Evolutionary conservation across 345 rosid genomes (phyloP), one percentile per base, ranked within the genome.

Genomic region (Populus euphratica): DNA sequence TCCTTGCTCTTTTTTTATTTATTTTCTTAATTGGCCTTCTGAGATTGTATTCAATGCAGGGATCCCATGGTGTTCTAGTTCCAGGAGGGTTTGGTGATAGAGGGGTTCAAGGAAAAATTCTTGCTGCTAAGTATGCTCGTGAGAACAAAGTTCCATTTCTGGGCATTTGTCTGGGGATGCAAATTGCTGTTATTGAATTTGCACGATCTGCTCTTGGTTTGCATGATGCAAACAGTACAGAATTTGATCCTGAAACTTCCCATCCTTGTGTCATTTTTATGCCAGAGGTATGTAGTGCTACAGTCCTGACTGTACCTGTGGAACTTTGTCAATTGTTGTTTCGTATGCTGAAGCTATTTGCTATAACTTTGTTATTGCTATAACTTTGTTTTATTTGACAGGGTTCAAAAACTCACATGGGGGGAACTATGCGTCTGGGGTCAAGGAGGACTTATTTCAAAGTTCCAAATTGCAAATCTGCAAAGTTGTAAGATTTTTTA

Each of bases 21-120:
- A 27, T 41, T 59, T 66, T 29, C 21, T 73, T 72, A 5, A 56
- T 44, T 27, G 17, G 71, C 25, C 71, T 52, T 33, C 77, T 80
- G 27, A 81, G 20, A 47, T 21, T 68, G 43, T 25, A 18, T 59
- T 31, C 43, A 70, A 36, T 76, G 81, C 87, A 96, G 99, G 90
- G 89, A 74, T 97, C 98, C 68, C 89, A 93, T 82, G 95, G 99
- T 80, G 80, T 92, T 77, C 77, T 96, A 66, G 91, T 96, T 85
- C 99, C 99, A 71, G 99, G 98, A 83, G 99, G 99, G 39, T 96
- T 96, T 89, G 99, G 98, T 77, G 97, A 94, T 80, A 94, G 98
- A 78, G 99, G 99, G 63, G 95, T 96, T 73, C 83, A 81, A 70
- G 99, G 99, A 82, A 96, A 94, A 93, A 92, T 91, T 80, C 86